phyloP scores from a whole-genome alignment of 805 yeast genomes.

The Teunomyces panamensis region DNA sequence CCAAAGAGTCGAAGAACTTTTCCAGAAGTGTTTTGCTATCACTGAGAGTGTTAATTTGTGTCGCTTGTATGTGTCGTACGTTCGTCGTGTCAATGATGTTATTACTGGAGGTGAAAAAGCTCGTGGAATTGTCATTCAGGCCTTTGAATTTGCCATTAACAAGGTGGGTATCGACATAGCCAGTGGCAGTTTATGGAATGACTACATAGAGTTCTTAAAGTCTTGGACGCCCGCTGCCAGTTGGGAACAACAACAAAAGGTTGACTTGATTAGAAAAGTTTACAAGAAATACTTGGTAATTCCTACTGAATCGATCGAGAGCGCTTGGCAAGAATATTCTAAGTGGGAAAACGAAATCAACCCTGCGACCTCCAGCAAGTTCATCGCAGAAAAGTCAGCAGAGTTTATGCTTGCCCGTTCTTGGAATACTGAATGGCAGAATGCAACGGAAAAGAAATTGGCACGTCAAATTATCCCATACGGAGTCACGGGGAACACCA shows the following conservation, averaged over 20 bases:
- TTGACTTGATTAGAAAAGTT: conserved; percentile 70
- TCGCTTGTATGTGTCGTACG: conserved; percentile 73
- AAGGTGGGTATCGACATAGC: conserved; percentile 77
- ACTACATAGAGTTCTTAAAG: conserved; percentile 74
- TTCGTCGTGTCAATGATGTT: conserved; percentile 64
- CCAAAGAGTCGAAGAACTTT: conserved; percentile 61
- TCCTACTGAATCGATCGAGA: conserved; percentile 76
- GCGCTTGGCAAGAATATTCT: conserved; percentile 77
- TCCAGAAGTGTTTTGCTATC: conserved; percentile 59
- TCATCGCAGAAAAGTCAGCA: conserved; percentile 76
- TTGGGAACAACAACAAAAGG: conserved; percentile 83
- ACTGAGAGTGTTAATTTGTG: conserved; percentile 69
- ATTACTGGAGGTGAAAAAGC: conserved; percentile 83
- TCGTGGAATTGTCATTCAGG: conserved; percentile 67
- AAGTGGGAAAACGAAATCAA: conserved; percentile 79
- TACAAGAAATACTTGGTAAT: conserved; percentile 66
- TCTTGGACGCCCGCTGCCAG: conserved; percentile 74
- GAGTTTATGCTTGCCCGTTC: conserved; percentile 87
- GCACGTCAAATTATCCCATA: conserved; percentile 37
- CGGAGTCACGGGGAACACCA: conserved; percentile 17
- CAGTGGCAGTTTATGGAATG: conserved; percentile 74
- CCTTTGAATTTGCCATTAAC: conserved; percentile 78
- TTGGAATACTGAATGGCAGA: conserved; percentile 66
- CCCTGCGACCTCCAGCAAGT: conserved; percentile 75
- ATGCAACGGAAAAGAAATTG: conserved; percentile 49